Conservation (phyloP, 306 rosid species). For the Erythrophleum fordii region DNA sequence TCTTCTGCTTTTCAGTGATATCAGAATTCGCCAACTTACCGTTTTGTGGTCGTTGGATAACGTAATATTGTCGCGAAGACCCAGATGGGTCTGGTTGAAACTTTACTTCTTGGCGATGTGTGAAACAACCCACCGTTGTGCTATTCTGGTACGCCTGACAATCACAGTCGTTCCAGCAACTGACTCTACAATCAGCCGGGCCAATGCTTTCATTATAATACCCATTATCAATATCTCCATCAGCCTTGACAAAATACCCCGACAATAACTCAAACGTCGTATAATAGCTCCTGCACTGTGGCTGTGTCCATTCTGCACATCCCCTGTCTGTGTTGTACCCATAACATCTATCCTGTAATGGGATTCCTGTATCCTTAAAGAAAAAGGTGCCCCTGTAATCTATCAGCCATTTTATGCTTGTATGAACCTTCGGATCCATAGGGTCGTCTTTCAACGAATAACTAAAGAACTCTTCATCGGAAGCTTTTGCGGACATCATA, state of each 20-base stretch:
- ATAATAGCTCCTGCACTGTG: not conserved
- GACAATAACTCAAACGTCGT: not conserved
- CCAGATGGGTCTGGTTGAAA: not conserved
- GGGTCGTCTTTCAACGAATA: not conserved
- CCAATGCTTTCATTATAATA: not conserved
- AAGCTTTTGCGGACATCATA: not conserved
- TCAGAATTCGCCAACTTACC: not conserved
- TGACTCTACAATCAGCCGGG: not conserved
- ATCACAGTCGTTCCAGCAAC: not conserved
- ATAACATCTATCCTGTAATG: not conserved
- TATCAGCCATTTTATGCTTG: not conserved
- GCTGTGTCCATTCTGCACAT: not conserved
- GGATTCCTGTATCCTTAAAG: not conserved
- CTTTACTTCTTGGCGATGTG: not conserved
- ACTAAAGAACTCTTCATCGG: slow-evolving; percentile 9
- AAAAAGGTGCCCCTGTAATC: not conserved
- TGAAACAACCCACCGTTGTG: not conserved
- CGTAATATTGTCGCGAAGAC: not conserved
- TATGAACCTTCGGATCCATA: not conserved
- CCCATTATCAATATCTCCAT: not conserved
- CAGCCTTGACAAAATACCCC: not conserved
- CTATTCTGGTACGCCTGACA: not conserved
- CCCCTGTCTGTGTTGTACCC: not conserved
- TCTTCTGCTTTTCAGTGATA: too few relatives aligned
- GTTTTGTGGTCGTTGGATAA: not conserved